A percentile compares a stretch with the other conserved stretches of the same genome.
phyloP scores from a whole-genome alignment of 2,329 filamentous ascomycete genomes.

The Arthrinium puccinioides region DNA sequence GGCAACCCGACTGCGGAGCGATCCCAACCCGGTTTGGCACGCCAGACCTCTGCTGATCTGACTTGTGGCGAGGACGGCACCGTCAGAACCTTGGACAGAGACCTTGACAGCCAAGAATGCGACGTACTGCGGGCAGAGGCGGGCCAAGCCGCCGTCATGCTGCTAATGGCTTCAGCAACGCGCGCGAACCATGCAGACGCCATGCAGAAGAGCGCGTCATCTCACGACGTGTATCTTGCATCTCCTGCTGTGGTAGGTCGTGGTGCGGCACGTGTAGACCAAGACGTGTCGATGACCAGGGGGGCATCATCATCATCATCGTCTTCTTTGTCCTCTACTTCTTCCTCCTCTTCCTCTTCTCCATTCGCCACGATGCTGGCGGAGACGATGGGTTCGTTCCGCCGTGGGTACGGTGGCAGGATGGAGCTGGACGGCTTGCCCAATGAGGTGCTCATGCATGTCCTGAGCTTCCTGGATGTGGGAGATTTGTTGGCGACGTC shows the following conservation, averaged over 20 bases:
- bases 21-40: constrained; percentile 6
- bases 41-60: constrained; percentile 3
- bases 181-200: no score
- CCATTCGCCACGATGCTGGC: no score
- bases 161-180: background rate
- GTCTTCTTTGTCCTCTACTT: background rate
- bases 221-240: no score
- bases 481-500: constrained; percentile 48
- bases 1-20: constrained; percentile 8
- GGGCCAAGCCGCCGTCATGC: constrained; percentile 9
- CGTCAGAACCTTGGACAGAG: no score
- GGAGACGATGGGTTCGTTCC: constrained; percentile 2
- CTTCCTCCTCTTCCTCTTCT: no score
- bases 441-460: constrained; percentile 49
- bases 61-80: constrained; percentile 6
- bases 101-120: no score
- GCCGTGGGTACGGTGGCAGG: background rate
- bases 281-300: background rate
- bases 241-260: no score
- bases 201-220: no score
- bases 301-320: background rate
- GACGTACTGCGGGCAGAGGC: constrained; percentile 9
- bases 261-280: no score
- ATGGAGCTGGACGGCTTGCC: constrained; percentile 36
- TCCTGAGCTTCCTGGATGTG: constrained; percentile 50